Conservation (phyloP, 306 rosid genomes). For the Sophora flavescens region DNA sequence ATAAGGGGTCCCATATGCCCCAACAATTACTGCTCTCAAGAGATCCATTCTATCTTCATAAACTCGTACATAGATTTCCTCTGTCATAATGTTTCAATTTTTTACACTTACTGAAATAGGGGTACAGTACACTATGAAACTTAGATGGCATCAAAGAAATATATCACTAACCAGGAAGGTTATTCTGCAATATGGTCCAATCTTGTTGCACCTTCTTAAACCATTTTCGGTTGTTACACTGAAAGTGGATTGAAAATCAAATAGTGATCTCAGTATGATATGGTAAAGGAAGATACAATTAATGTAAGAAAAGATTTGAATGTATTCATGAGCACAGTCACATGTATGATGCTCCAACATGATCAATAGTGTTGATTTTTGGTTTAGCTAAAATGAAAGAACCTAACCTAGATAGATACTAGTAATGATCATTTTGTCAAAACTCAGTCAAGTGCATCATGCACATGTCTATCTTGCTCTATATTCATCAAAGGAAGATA, state of each 20-base stretch:
- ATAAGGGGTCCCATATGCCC: conserved; percentile 99
- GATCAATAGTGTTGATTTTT: conserved; percentile 13
- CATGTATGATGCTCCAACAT: conserved; percentile 9
- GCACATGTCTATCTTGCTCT: not conserved
- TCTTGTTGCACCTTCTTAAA: conserved; percentile 96
- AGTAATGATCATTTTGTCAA: not conserved
- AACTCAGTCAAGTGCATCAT: conserved; percentile 15
- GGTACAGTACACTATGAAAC: conserved; percentile 24
- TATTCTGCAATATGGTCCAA: conserved; percentile 96
- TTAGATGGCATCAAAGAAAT: conserved; percentile 40
- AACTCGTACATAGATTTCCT: conserved; percentile 86
- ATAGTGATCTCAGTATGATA: conserved; percentile 35
- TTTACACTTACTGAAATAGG: conserved; percentile 44
- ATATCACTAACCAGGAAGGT: conserved; percentile 81
- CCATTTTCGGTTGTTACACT: conserved; percentile 86
- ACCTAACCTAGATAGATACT: conserved; percentile 31
- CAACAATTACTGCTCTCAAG: conserved; percentile 93
- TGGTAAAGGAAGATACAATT: conserved; percentile 32
- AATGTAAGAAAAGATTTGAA: conserved; percentile 42
- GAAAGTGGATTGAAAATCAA: conserved; percentile 46
- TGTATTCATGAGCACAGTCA: not conserved
- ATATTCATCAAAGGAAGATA: conserved; percentile 27
- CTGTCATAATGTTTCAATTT: conserved; percentile 60
- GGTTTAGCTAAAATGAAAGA: conserved; percentile 37
- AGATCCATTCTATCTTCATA: conserved; percentile 99